A percentile compares a stretch with the other conserved stretches of the same genome.
These are phyloP conservation scores for Leptodermis oblonga DNA, from an alignment of 257 asterid genomes.

Conservation along the genomic window DNA sequence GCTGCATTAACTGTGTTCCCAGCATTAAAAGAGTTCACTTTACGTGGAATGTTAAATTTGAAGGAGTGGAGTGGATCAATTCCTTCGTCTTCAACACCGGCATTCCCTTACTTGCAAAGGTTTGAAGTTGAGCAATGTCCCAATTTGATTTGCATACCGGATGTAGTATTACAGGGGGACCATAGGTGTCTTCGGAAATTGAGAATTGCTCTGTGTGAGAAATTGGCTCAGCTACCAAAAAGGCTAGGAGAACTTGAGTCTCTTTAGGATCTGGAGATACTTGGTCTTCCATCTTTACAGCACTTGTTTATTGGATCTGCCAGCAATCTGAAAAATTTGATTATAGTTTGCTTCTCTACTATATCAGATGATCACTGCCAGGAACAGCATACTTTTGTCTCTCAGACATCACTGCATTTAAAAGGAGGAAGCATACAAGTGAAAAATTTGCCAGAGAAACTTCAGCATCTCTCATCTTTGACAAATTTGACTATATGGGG, in stretches of 20 bases:
- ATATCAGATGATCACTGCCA: not conserved
- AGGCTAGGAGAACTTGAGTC: conserved; percentile 5
- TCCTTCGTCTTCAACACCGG: not conserved
- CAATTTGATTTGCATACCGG: not conserved
- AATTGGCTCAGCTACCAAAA: conserved; percentile 9
- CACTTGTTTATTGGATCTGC: conserved; percentile 4
- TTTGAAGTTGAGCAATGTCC: conserved; percentile 16
- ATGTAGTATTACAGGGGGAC: not conserved
- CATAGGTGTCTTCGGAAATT: not conserved
- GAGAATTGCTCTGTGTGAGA: not conserved
- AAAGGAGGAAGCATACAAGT: not conserved
- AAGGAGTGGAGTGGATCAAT: conserved; percentile 15
- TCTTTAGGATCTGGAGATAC: conserved; percentile 15
- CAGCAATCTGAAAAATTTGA: conserved; percentile 4
- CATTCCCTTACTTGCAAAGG: not conserved
- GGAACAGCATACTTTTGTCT: too few species aligned
- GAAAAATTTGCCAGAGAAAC: conserved; percentile 5
- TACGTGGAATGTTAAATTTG: conserved; percentile 9
- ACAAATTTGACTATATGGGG: conserved; percentile 8
- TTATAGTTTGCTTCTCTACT: conserved; percentile 7
- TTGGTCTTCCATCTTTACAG: conserved; percentile 11
- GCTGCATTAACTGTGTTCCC: not conserved
- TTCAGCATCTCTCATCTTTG: conserved; percentile 12
- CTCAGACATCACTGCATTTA: not conserved
- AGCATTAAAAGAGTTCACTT: not conserved